Conservation (phyloP, 495 filamentous ascomycete species). For the Lophiotrema nucula region DNA sequence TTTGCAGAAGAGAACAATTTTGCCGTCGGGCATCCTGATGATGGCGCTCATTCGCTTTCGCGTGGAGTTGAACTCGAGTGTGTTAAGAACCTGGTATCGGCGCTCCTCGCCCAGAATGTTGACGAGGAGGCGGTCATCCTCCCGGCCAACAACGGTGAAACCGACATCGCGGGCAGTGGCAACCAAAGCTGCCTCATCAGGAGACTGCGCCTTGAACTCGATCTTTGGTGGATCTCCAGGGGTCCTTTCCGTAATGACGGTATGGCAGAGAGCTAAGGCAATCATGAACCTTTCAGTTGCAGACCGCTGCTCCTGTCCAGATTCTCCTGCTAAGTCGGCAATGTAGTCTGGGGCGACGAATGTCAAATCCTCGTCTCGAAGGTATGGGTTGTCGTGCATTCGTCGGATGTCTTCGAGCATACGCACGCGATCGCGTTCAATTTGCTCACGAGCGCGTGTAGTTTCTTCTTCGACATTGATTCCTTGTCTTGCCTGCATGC, state of each 20-base stretch:
- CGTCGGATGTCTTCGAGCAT: constrained; percentile 72
- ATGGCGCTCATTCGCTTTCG: constrained; percentile 99
- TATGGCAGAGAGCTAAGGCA: constrained; percentile 90
- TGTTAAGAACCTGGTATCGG: constrained; percentile 86
- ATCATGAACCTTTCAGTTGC: constrained; percentile 92
- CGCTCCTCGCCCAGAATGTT: constrained; percentile 84
- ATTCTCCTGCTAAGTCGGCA: constrained; percentile 71
- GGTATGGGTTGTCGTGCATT: constrained; percentile 85
- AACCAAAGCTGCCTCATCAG: constrained; percentile 94
- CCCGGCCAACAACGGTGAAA: constrained; percentile 86
- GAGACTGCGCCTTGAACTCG: constrained; percentile 95
- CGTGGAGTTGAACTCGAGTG: constrained; percentile 95
- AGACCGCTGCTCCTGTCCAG: constrained; percentile 70
- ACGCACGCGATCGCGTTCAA: constrained; percentile 68
- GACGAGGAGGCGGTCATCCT: constrained; percentile 72
- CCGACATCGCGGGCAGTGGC: constrained; percentile 93
- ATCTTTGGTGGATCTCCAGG: constrained; percentile 87
- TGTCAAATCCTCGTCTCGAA: constrained; percentile 83
- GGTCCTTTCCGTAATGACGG: constrained; percentile 86
- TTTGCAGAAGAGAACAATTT: constrained; percentile 93
- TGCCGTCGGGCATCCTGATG: constrained; percentile 90
- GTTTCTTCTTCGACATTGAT: constrained; percentile 79
- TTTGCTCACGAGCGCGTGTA: constrained; percentile 69
- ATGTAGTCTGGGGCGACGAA: constrained; percentile 91
- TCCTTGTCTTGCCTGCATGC: constrained; percentile 88